Conservation (phyloP, 2,329 filamentous ascomycete genomes). For the Aspergillus fischeri region DNA sequence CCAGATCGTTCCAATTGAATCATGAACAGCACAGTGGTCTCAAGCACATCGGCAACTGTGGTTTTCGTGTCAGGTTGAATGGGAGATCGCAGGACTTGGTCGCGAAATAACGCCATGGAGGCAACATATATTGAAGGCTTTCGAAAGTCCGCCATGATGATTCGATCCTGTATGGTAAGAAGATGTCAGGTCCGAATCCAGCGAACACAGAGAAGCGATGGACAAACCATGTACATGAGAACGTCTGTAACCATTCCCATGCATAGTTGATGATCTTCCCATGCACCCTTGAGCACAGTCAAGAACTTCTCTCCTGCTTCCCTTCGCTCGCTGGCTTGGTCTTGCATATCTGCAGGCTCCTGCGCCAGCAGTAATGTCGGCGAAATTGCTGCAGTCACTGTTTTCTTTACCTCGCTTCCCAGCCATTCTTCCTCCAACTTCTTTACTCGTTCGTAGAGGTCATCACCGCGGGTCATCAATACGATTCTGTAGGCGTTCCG, state of each 20-base stretch:
- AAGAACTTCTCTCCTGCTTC: slow-evolving; percentile 80
- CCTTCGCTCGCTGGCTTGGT: slow-evolving; percentile 69
- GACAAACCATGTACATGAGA: slow-evolving; percentile 80
- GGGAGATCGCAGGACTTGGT: slow-evolving; percentile 69
- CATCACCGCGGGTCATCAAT: slow-evolving; percentile 75
- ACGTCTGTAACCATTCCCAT: slow-evolving; percentile 98
- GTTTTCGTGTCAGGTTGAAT: slow-evolving; percentile 40
- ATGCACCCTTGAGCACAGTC: slow-evolving; percentile 68
- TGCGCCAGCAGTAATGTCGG: slow-evolving; percentile 60
- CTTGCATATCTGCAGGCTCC: slow-evolving; percentile 45
- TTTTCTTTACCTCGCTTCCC: slow-evolving; percentile 64
- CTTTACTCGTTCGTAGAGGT: slow-evolving; percentile 76
- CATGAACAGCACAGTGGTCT: slow-evolving; percentile 80
- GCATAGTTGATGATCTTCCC: slow-evolving; percentile 84
- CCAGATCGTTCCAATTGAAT: slow-evolving; percentile 89
- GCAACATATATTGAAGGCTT: slow-evolving; percentile 76
- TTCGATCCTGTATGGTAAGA: slow-evolving; percentile 60
- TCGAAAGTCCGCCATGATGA: slow-evolving; percentile 69
- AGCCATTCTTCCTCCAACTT: slow-evolving; percentile 82
- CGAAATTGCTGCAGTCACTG: slow-evolving; percentile 68
- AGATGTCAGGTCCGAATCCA: not conserved
- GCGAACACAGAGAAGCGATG: not conserved
- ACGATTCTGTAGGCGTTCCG: slow-evolving; percentile 92
- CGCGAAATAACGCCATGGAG: slow-evolving; percentile 82
- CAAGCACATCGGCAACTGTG: slow-evolving; percentile 69